phyloP scores from a whole-genome alignment of 2,329 filamentous ascomycete genomes.

The Cordyceps cicadae region DNA sequence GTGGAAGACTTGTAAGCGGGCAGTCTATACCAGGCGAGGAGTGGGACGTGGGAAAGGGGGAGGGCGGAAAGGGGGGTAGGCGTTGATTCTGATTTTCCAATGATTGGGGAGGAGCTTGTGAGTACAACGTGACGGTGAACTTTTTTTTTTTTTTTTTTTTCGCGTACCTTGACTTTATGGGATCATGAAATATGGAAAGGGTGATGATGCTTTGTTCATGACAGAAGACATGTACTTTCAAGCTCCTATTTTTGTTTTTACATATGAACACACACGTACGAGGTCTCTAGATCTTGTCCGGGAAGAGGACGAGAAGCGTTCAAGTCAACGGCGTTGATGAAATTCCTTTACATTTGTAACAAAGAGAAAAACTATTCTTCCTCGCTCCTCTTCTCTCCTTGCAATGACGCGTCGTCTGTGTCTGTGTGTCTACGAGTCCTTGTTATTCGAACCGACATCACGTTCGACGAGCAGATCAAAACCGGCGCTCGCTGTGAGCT shows the following conservation, averaged over 20 bases:
- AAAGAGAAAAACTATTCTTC: slow-evolving; percentile 11
- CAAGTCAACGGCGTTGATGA: background rate
- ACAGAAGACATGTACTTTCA: background rate
- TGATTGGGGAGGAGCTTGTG: too few species aligned
- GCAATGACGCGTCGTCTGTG: background rate
- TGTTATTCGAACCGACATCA: background rate
- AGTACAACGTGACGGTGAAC: too few species aligned
- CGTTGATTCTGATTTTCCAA: too few species aligned
- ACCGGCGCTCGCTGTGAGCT: background rate
- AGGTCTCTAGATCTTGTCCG: background rate
- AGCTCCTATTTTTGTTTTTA: background rate
- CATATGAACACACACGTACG: background rate
- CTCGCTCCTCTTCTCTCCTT: slow-evolving; percentile 6
- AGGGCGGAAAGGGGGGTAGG: too few species aligned
- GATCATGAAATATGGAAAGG: too few species aligned
- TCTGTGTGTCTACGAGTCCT: background rate
- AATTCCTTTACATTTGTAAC: slow-evolving; percentile 8
- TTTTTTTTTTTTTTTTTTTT: too few species aligned
- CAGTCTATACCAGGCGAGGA: background rate
- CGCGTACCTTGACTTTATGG: too few species aligned
- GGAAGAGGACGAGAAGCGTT: background rate
- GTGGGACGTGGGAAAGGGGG: too few species aligned
- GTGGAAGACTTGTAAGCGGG: slow-evolving; percentile 52
- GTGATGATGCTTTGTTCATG: too few species aligned
- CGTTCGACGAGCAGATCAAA: background rate